Conservation (phyloP, 2,329 filamentous ascomycete species). For the Chaetomium sp. region DNA sequence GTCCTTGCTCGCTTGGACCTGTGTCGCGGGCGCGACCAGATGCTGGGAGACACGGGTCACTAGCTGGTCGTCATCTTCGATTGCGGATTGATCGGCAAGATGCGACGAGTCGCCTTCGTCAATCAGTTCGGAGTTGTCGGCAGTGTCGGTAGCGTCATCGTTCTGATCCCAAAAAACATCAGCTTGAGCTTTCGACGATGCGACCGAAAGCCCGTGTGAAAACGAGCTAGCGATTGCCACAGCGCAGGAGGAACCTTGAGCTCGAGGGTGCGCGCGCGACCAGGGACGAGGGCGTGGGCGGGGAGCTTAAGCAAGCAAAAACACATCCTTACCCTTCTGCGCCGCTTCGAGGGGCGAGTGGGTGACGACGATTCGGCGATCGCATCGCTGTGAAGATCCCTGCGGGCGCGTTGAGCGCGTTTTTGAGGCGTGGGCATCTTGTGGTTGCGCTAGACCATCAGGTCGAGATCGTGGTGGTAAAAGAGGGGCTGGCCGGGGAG, state of each 20-base stretch:
- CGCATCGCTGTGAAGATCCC: conserved; percentile 29
- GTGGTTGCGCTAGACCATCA: conserved; percentile 19
- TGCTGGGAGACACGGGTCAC: conserved; percentile 51
- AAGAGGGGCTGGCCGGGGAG: conserved; percentile 2
- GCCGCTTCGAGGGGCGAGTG: conserved; percentile 56
- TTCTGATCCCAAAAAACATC: conserved; percentile 23
- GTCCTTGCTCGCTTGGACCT: conserved; percentile 54
- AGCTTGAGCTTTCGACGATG: conserved; percentile 13
- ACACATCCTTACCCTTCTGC: conserved; percentile 47
- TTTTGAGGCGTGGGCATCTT: conserved; percentile 29
- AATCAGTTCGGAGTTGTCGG: conserved; percentile 32
- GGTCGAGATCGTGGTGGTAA: not conserved
- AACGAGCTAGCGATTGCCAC: not conserved
- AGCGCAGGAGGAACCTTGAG: not conserved
- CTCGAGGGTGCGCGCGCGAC: not conserved
- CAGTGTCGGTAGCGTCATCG: conserved; percentile 36
- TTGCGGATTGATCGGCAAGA: conserved; percentile 35
- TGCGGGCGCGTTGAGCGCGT: conserved; percentile 28
- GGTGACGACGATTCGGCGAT: conserved; percentile 48
- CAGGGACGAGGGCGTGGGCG: conserved; percentile 10
- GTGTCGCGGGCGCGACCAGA: conserved; percentile 34
- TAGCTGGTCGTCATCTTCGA: conserved; percentile 46
- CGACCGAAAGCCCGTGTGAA: not conserved
- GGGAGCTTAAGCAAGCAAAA: not conserved
- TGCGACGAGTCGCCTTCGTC: conserved; percentile 42